Percentiles rank a stretch among this genome's conserved stretches.
phyloP scores from a whole-genome alignment of 495 filamentous ascomycete species.

The Aspergillus biplanus region DNA sequence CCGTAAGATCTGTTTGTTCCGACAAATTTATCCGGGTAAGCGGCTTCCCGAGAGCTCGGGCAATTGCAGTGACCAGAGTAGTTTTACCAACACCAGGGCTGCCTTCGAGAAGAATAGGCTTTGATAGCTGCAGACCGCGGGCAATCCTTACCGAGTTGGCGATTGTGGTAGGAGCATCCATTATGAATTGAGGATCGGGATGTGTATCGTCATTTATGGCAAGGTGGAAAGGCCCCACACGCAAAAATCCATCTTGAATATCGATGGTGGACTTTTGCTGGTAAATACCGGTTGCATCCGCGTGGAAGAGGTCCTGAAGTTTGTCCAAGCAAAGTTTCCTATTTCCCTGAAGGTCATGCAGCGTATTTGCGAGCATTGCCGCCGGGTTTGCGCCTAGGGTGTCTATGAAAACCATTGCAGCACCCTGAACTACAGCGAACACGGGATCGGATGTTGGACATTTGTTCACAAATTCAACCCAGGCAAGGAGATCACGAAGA shows the following conservation, averaged over 20 bases:
- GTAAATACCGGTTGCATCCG: slow-evolving; percentile 68
- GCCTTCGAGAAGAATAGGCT: slow-evolving; percentile 92
- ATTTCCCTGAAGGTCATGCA: slow-evolving; percentile 61
- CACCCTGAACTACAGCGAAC: slow-evolving; percentile 78
- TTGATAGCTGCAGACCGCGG: slow-evolving; percentile 84
- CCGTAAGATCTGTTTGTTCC: slow-evolving; percentile 96
- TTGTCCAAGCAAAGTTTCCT: slow-evolving; percentile 72
- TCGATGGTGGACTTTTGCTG: slow-evolving; percentile 51
- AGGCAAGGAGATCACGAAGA: slow-evolving; percentile 85
- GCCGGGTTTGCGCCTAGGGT: slow-evolving; percentile 93
- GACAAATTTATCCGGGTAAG: slow-evolving; percentile 95
- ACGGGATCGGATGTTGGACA: slow-evolving; percentile 50
- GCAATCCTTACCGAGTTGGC: slow-evolving; percentile 88
- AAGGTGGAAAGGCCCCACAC: slow-evolving; percentile 75
- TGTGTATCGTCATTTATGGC: slow-evolving; percentile 48
- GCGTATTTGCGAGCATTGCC: slow-evolving; percentile 70
- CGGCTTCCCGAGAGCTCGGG: slow-evolving; percentile 73
- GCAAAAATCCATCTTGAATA: slow-evolving; percentile 52
- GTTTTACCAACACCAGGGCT: slow-evolving; percentile 98
- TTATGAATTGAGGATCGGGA: slow-evolving; percentile 68
- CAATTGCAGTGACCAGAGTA: slow-evolving; percentile 83
- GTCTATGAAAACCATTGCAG: slow-evolving; percentile 94
- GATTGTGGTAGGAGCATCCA: slow-evolving; percentile 86
- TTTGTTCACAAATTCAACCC: slow-evolving; percentile 90
- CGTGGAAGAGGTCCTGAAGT: slow-evolving; percentile 65